These are phyloP conservation scores for Neohortaea acidophila DNA, from an alignment of 495 filamentous ascomycete genomes.

Conservation along the genomic window DNA sequence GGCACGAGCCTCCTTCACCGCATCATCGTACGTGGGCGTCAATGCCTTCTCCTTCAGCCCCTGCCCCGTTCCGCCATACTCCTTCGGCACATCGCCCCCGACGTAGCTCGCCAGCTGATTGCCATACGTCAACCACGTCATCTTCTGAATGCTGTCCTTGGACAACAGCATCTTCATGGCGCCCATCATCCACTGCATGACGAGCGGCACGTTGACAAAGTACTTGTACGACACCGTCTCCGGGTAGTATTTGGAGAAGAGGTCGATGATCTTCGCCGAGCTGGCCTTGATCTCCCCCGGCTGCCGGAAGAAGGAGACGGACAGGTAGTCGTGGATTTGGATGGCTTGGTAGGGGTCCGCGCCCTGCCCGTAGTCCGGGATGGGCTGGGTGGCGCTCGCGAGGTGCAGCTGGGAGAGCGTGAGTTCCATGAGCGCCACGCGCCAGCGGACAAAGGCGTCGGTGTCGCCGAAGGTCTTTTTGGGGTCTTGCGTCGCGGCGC, in stretches of 20 bases:
- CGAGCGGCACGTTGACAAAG: slow-evolving; percentile 75
- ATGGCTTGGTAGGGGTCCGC: slow-evolving; percentile 72
- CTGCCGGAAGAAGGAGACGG: slow-evolving; percentile 63
- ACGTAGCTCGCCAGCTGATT: slow-evolving; percentile 50
- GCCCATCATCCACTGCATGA: slow-evolving; percentile 78
- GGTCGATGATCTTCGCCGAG: slow-evolving; percentile 60
- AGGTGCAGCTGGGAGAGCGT: slow-evolving; percentile 56
- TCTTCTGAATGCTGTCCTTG: slow-evolving; percentile 69
- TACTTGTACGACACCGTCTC: slow-evolving; percentile 79
- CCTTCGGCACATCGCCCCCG: slow-evolving; percentile 43
- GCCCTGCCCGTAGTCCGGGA: slow-evolving; percentile 48
- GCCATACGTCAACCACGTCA: slow-evolving; percentile 67
- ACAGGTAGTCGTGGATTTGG: slow-evolving; percentile 82
- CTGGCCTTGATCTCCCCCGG: slow-evolving; percentile 53
- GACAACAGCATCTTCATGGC: slow-evolving; percentile 67
- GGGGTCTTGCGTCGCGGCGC: slow-evolving; percentile 50
- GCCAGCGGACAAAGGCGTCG: slow-evolving; percentile 64
- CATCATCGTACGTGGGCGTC: slow-evolving; percentile 14
- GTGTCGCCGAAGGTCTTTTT: slow-evolving; percentile 60
- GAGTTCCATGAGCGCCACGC: slow-evolving; percentile 73
- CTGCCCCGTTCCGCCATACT: slow-evolving; percentile 55
- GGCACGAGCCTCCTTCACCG: not conserved
- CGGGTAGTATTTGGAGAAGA: slow-evolving; percentile 60
- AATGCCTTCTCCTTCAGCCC: slow-evolving; percentile 19
- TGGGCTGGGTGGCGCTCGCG: slow-evolving; percentile 46